Conservation (phyloP, 805 yeast species). For the Metschnikowia amazonensis region DNA sequence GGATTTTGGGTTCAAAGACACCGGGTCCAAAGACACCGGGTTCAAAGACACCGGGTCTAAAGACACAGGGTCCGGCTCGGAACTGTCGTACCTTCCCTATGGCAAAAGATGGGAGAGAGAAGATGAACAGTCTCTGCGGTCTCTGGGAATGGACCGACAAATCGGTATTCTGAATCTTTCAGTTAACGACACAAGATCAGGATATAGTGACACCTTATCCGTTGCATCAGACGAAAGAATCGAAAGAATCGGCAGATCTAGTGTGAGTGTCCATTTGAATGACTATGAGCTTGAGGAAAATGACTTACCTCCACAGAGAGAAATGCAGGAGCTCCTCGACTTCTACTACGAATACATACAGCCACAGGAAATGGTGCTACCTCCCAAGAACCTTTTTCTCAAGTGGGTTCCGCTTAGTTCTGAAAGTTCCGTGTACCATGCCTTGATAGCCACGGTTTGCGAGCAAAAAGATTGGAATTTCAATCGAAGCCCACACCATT, state of each 20-base stretch:
- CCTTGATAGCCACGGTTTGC: constrained; percentile 24
- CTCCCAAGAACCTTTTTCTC: constrained; percentile 20
- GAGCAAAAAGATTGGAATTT: constrained; percentile 4
- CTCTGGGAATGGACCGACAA: constrained; percentile 2
- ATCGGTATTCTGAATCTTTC: constrained; percentile 3
- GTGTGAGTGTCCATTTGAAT: neutral
- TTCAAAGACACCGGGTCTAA: too few species aligned
- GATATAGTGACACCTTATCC: neutral
- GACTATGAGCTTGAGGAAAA: constrained; percentile 17
- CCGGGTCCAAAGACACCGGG: too few species aligned
- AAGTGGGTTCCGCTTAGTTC: constrained; percentile 19
- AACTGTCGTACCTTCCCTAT: neutral
- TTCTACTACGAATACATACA: constrained; percentile 23
- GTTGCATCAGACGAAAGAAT: neutral
- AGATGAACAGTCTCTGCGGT: neutral
- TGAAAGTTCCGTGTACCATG: constrained; percentile 25
- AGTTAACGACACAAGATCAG: neutral
- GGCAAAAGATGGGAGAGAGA: neutral
- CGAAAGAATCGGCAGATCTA: neutral
- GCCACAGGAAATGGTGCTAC: constrained; percentile 21
- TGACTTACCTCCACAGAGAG: constrained; percentile 24
- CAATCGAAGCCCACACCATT: constrained; percentile 18
- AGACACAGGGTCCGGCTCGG: too few species aligned
- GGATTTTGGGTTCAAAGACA: too few species aligned
- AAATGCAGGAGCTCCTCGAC: constrained; percentile 20